Base-by-base conservation (phyloP, 192 early-diverging fungal species). In the Coemansia sp. region DNA sequence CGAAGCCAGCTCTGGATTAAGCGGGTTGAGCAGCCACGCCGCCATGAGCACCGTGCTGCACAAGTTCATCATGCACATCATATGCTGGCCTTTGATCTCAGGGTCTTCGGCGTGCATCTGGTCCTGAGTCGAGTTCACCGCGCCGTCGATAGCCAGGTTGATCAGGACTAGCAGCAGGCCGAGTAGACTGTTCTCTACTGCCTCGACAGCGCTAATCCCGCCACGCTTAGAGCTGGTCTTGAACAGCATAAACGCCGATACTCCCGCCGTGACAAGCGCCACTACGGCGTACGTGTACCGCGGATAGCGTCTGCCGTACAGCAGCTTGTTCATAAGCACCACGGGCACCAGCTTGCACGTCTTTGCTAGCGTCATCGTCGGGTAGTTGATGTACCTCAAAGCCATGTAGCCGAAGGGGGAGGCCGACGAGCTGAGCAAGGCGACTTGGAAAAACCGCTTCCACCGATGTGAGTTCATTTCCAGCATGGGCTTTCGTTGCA, bases 21-120 rank as follows among this genome's bases (percentile, higher is more conserved):
- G 92, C 39, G 94, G 93, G 56, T 90, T 86, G 29, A 92, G 49
- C 22, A 98, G 84, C 84, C 91, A 99, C 43, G 64, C 24, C 7
- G 77, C 54, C 87, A 94, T 96, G 59, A 92, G 78, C 8, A 84
- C n/a, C 0, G 89, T 85, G 47, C 91, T 89, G 77, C 92, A 88
- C 20, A 90, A 64, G 74, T 98, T 99, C 95, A 99, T 96, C 70
- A 86, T 92, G 60, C 94, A 89, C 97, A 99, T 99, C 96, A 99
- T 97, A 49, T 93, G 91, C 71, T 94, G 90, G 27, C 95, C 95
- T 0, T 89, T 85, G 24, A 95, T 89, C 60, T 83, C 69, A 3
- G 56, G 43, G 84, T 89, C 92, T 45, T 87, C 88, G 35, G 89
- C 86, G 77, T 96, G 96, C 36, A 98, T 89, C 64, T 94, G 91